Evolutionary conservation across 148 eudicot genomes (phyloP), one percentile per base, ranked within the genome.

Genomic region (Rhododendron williamsianum): DNA sequence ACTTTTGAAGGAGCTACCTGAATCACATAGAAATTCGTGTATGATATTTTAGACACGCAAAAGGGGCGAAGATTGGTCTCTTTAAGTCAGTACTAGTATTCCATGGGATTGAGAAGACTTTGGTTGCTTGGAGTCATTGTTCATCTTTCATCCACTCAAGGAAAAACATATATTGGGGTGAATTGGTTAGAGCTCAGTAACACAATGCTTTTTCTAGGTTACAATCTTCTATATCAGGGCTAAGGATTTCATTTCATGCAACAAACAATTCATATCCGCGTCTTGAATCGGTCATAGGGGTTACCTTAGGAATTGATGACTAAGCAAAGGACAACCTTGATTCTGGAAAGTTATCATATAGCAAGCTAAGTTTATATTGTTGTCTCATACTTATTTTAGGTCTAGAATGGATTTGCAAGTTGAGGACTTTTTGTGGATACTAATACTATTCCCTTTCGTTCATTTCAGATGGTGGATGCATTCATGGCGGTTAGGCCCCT

Each of bases 401-500:
- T 69, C 36, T 27, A 27, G 36, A 69, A 69, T 69, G 38, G 30
- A 69, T 69, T 73, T 35, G 78, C 78, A 16, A 74, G n/a, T 74
- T 36, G 78, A 74, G 78, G 13, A 38, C 48, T 7, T 35, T 38
- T 36, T n/a, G 48, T 74, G 46, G 11, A 38, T 38, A 16, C 19
- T 7, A 38, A 74, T 36, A 36, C 23, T 74, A 38, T 74, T 5
- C 10, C 41, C 9, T 36, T 60, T 23, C 3, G 49, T 69, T 12
- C 6, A 63, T 81, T 84, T 11, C 90, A 93, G 96, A 93, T 95
- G 94, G 96, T 93, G 43, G 96, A 93, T 85, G 98, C 96, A 19
- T 95, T 95, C 91, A 92, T 93, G 98, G 98, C 98, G 4, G 96
- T 92, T 51, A 88, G 98, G 87, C 96, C 98, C 25, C 94, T 95